Conservation (phyloP, 2,329 filamentous ascomycete genomes). For the Tolypocladium ovalisporum region DNA sequence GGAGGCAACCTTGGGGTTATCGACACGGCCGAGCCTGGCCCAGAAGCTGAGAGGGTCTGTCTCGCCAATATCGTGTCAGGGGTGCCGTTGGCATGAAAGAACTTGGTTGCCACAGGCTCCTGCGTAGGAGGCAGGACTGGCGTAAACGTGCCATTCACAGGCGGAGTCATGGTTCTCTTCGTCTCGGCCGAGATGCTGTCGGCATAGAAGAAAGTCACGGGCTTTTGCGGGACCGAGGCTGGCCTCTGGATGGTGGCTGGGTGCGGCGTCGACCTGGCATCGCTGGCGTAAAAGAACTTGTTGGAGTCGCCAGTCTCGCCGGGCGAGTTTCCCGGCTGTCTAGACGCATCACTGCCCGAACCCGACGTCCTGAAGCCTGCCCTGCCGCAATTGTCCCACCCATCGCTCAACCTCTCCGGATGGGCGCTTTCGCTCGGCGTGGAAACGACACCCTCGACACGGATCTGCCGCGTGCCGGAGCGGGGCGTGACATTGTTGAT, state of each 20-base stretch:
- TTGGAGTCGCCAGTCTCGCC: constrained; percentile 16
- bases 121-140: constrained; percentile 22
- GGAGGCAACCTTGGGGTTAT: constrained; percentile 30
- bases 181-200: constrained; percentile 34
- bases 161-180: constrained; percentile 21
- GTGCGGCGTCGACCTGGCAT: constrained; percentile 43
- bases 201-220: constrained; percentile 45
- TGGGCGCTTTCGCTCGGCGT: constrained; percentile 55
- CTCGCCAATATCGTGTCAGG: constrained; percentile 32
- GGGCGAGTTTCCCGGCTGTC: constrained; percentile 12
- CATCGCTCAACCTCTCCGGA: constrained; percentile 27
- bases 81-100: constrained; percentile 64
- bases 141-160: constrained; percentile 16
- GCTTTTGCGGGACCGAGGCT: constrained; percentile 31
- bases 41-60: constrained; percentile 21
- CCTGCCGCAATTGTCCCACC: constrained; percentile 26
- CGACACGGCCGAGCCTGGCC: constrained; percentile 35
- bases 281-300: constrained; percentile 90
- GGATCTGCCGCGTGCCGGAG: constrained; percentile 60
- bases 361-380: constrained; percentile 22
- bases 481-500: constrained; percentile 64
- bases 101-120: constrained; percentile 45
- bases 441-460: constrained; percentile 55
- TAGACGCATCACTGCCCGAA: constrained; percentile 17
- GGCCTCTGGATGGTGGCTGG: constrained; percentile 23